A percentile compares a stretch with the other conserved stretches of the same genome.
phyloP scores from a whole-genome alignment of 1,139 yeast species.

The Pichia sp. region DNA sequence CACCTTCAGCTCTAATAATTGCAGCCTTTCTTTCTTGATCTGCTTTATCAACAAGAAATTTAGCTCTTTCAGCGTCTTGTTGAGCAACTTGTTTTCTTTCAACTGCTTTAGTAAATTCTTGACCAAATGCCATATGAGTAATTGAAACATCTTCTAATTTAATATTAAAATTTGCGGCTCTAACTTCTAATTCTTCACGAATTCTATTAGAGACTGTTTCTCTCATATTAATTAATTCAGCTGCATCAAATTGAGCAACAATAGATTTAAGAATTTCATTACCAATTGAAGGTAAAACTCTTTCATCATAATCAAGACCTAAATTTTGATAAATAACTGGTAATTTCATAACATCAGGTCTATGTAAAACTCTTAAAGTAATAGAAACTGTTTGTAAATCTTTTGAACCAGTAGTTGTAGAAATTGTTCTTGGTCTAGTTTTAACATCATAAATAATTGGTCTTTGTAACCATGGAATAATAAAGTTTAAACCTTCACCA shows the following conservation, averaged over 20 bases:
- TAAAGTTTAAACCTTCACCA: slow-evolving; percentile 96
- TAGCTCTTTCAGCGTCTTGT: slow-evolving; percentile 98
- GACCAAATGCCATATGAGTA: slow-evolving; percentile 96
- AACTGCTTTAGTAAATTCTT: slow-evolving; percentile 95
- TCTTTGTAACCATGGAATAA: slow-evolving; percentile 92
- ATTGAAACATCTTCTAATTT: slow-evolving; percentile 94
- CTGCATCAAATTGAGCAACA: slow-evolving; percentile 98
- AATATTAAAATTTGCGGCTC: slow-evolving; percentile 87
- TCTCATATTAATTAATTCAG: slow-evolving; percentile 94
- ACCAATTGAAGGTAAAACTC: slow-evolving; percentile 95
- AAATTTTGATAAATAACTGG: slow-evolving; percentile 85
- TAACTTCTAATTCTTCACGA: slow-evolving; percentile 73
- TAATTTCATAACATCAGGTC: slow-evolving; percentile 80
- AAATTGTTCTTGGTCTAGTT: slow-evolving; percentile 85
- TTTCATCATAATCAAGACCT: slow-evolving; percentile 93
- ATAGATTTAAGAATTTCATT: slow-evolving; percentile 91
- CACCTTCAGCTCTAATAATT: slow-evolving; percentile 97
- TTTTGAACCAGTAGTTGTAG: slow-evolving; percentile 94
- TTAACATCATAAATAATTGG: slow-evolving; percentile 89
- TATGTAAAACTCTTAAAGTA: slow-evolving; percentile 86
- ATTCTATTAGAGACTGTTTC: slow-evolving; percentile 90
- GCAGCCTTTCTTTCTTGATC: slow-evolving; percentile 96
- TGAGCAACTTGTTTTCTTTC: slow-evolving; percentile 99
- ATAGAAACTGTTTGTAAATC: slow-evolving; percentile 93
- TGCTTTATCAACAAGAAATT: slow-evolving; percentile 89